Evolutionary conservation across 805 yeast species (phyloP).

Genomic region (Candida mattraensis): DNA sequence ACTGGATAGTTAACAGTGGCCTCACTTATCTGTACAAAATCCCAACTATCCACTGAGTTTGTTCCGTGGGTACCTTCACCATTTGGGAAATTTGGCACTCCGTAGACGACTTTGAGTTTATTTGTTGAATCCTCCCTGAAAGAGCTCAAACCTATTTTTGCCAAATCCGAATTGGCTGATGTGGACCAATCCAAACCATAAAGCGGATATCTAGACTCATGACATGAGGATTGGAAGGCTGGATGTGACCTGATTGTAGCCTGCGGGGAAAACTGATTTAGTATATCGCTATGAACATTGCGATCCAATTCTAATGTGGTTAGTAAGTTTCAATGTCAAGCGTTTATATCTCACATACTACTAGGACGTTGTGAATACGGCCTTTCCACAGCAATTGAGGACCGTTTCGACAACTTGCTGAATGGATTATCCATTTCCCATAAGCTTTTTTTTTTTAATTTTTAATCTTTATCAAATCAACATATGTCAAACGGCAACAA

Average conservation of each 20-base stretch:
- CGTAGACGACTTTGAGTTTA: constrained; percentile 53
- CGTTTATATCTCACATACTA: constrained; percentile 9
- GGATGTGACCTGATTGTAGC: constrained; percentile 9
- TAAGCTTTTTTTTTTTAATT: too few relatives aligned
- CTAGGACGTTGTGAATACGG: constrained; percentile 22
- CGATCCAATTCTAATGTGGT: too few relatives aligned
- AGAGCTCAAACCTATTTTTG: constrained; percentile 66
- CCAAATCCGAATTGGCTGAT: constrained; percentile 35
- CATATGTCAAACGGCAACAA: too few relatives aligned
- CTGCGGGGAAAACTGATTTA: constrained; percentile 6
- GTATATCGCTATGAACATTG: neutral
- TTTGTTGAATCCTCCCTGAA: constrained; percentile 78
- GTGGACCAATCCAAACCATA: constrained; percentile 54
- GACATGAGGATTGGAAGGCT: constrained; percentile 38
- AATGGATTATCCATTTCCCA: constrained; percentile 10
- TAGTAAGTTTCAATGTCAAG: too few relatives aligned
- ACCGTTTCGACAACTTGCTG: constrained; percentile 22
- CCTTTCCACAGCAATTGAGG: constrained; percentile 31
- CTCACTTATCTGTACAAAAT: constrained; percentile 51
- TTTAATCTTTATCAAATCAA: too few relatives aligned
- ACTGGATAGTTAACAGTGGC: constrained; percentile 62
- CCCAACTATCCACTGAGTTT: constrained; percentile 32
- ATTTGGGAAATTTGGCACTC: constrained; percentile 25
- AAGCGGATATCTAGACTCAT: constrained; percentile 50
- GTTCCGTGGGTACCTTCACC: constrained; percentile 25